Conservation (phyloP, 371 early-diverging fungal species). For the Haplosporangium sp. region DNA sequence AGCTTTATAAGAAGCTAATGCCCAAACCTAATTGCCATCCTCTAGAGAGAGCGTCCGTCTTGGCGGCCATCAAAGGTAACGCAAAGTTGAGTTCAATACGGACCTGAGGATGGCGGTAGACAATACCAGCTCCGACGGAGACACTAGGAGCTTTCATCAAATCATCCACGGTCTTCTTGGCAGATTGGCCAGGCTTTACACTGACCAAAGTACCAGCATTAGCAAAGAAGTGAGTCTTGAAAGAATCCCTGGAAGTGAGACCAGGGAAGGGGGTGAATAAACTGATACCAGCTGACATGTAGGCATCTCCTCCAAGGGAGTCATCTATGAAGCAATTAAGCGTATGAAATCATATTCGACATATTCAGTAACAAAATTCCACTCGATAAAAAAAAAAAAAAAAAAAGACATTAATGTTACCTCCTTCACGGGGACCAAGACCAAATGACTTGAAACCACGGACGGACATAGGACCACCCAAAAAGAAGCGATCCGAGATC, state of each 20-base stretch:
- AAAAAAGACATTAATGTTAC: not conserved
- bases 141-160: constrained; percentile 71
- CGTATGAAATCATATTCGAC: not conserved
- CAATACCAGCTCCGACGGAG: constrained; percentile 85
- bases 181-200: constrained; percentile 61
- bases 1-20: constrained; percentile 78
- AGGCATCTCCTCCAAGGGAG: constrained; percentile 88
- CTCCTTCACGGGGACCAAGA: constrained; percentile 87
- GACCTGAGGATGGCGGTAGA: constrained; percentile 85
- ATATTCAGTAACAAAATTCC: not conserved
- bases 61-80: constrained; percentile 80
- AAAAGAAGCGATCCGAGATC: constrained; percentile 85
- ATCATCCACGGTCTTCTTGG: constrained; percentile 50
- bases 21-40: constrained; percentile 93
- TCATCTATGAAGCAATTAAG: constrained; percentile 67
- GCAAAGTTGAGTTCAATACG: constrained; percentile 93
- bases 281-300: constrained; percentile 82
- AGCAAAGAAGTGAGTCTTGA: constrained; percentile 87
- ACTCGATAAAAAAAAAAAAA: constrained; percentile 13
- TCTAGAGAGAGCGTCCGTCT: constrained; percentile 79
- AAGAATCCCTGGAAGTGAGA: constrained; percentile 63
- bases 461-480: constrained; percentile 89
- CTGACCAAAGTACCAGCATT: constrained; percentile 86
- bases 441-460: constrained; percentile 92
- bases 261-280: constrained; percentile 87